Evolutionary conservation across 352 stramenopile genomes (phyloP), one percentile per base, ranked within the genome.

Genomic region (Phytophthora hibernalis): DNA sequence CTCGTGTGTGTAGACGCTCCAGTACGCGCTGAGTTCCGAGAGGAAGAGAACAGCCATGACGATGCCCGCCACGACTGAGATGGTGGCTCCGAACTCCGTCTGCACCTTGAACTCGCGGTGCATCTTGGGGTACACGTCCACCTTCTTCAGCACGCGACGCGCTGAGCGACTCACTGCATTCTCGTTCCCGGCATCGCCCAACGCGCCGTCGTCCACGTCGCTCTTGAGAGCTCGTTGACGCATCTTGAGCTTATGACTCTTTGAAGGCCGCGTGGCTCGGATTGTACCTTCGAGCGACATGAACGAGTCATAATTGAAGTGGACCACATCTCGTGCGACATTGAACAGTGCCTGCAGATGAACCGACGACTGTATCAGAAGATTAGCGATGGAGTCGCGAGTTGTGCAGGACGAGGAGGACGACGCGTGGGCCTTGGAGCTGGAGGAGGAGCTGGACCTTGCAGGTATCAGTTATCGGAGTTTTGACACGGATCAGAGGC

Each of bases 91-190:
- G 54, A 92, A 84, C 68, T 98, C 88, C 33, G 97, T 99, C 68
- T 97, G 89, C 43, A 99, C 91, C 61, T 95, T 95, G 69, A 98
- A 98, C 83, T 99, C 96, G 37, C 87, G 79, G 59, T 99, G 93
- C 51, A 99, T 93, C 75, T 98, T 99, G 3, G 95, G 94, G 69
- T 98, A 99, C 26, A 99, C 90, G 68, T 97, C 89, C 52, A 96
- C 83, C 43, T 85, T 80, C 73, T 92, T 92, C 26, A 96, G 75
- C 54, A 74, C 85, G 49, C 84, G 83, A 1, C 82, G 79, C 30
- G 82, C 84, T 24, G 75, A 77, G 56, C 74, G 71, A 20, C 74
- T 71, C 33, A 90, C 53, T 18, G 70, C 54, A 58, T 64, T 76
- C 45, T 87, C 83, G 31, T 26, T 30, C 20, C 44, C 61, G 50